Percentiles rank a stretch among this genome's conserved stretches.
phyloP scores from a whole-genome alignment of 2,329 filamentous ascomycete genomes.

The Ascochyta viciae-villosae region DNA sequence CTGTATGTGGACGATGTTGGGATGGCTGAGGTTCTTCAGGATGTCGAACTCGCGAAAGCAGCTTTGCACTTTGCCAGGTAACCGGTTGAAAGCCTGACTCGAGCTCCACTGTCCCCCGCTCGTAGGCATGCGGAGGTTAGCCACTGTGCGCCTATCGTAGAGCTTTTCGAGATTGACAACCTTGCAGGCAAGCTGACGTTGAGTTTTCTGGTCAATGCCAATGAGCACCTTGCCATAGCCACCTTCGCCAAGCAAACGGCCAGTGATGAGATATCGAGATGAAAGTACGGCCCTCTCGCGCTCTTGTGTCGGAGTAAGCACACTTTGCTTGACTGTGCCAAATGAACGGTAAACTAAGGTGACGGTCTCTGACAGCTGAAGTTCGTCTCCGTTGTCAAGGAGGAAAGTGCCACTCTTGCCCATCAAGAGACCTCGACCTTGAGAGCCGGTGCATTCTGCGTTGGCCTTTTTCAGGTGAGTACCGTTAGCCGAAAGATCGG shows the following conservation, averaged over 20 bases:
- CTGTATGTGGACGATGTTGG: constrained; percentile 66
- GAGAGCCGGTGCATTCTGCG: constrained; percentile 27
- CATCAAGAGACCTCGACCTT: constrained; percentile 40
- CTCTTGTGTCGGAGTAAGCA: constrained; percentile 34
- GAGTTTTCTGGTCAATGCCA: constrained; percentile 59
- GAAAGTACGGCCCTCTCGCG: constrained; percentile 54
- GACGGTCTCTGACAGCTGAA: constrained; percentile 43
- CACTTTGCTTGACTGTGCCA: constrained; percentile 6
- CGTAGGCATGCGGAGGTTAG: constrained; percentile 8
- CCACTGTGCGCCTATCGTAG: constrained; percentile 14
- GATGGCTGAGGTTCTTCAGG: constrained; percentile 62
- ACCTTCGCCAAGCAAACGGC: constrained; percentile 62
- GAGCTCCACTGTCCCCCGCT: constrained; percentile 2
- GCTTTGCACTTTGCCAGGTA: constrained; percentile 34
- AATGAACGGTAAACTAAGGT: constrained; percentile 37
- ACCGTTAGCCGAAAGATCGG: constrained; percentile 55
- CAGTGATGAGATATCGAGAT: constrained; percentile 57
- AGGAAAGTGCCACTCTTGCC: constrained; percentile 48
- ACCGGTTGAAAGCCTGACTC: constrained; percentile 19
- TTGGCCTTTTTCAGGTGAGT: constrained; percentile 47
- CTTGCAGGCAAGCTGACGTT: constrained; percentile 73
- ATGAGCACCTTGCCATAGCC: constrained; percentile 63
- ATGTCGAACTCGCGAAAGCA: constrained; percentile 56
- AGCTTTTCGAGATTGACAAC: constrained; percentile 60
- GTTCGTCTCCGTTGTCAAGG: constrained; percentile 53